Conservation (phyloP, 2,329 filamentous ascomycete species). For the Trichoderma guizhouense region DNA sequence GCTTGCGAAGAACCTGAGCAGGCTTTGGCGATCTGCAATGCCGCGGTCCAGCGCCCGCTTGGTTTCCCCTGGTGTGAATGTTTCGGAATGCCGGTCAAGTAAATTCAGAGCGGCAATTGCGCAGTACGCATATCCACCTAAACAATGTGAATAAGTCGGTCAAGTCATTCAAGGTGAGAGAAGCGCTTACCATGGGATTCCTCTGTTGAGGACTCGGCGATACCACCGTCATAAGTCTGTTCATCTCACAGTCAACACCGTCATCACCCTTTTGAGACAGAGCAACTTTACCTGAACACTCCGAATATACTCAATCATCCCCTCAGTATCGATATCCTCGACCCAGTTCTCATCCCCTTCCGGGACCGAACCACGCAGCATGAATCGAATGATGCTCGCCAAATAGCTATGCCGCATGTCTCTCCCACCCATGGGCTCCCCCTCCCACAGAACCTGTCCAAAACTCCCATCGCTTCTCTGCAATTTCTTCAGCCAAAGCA, state of each 20-base stretch:
- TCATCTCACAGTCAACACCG: neutral
- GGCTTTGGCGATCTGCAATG: slow-evolving; percentile 30
- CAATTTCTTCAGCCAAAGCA: slow-evolving; percentile 71
- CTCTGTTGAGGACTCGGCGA: slow-evolving; percentile 72
- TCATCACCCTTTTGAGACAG: neutral
- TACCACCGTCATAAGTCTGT: slow-evolving; percentile 80
- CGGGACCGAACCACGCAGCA: slow-evolving; percentile 62
- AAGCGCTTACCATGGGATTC: slow-evolving; percentile 71
- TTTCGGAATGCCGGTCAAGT: slow-evolving; percentile 57
- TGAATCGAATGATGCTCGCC: slow-evolving; percentile 76
- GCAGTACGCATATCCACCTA: slow-evolving; percentile 91
- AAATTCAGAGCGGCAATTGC: slow-evolving; percentile 75
- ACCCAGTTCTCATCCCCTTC: slow-evolving; percentile 52
- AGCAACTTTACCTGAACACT: slow-evolving; percentile 48
- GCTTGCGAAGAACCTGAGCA: slow-evolving; percentile 57
- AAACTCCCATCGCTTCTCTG: slow-evolving; percentile 88
- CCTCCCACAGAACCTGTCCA: slow-evolving; percentile 69
- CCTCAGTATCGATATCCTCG: slow-evolving; percentile 71
- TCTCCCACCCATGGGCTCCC: slow-evolving; percentile 66
- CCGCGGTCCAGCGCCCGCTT: slow-evolving; percentile 35
- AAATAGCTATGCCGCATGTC: slow-evolving; percentile 90
- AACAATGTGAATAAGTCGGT: neutral
- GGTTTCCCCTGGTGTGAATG: neutral
- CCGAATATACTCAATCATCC: slow-evolving; percentile 67
- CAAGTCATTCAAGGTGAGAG: neutral